Evolutionary conservation across 108 stramenopile species (phyloP).

Genomic region (Pseudonitzschia multiseries): DNA sequence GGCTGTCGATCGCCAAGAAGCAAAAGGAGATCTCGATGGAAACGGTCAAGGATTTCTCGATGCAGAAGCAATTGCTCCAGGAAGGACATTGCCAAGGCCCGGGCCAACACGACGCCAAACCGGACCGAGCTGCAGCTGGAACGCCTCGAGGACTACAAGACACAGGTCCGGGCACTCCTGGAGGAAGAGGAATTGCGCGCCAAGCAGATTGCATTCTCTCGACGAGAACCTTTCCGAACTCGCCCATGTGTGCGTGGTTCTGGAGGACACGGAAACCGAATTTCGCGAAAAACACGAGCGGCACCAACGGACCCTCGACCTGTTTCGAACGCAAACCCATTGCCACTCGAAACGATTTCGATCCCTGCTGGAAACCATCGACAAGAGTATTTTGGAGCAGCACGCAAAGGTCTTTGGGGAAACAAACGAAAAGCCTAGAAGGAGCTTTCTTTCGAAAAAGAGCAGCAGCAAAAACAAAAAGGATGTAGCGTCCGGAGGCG

Average conservation of each 20-base stretch:
- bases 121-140: conserved; percentile 6
- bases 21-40: not conserved
- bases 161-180: conserved; percentile 13
- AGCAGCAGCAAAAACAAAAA: not conserved
- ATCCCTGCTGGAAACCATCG: not conserved
- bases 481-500: too few species aligned
- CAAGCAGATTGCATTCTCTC: not conserved
- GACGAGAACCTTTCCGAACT: not conserved
- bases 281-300: not conserved
- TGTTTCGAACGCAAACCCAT: not conserved
- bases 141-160: conserved; percentile 14
- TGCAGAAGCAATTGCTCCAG: conserved; percentile 25
- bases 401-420: not conserved
- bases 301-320: not conserved
- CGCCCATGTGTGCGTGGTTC: not conserved
- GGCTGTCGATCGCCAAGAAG: not conserved
- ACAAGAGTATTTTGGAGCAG: not conserved
- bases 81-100: conserved; percentile 25
- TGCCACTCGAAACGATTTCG: not conserved
- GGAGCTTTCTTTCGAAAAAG: not conserved
- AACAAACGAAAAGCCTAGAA: not conserved
- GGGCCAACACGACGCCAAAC: conserved; percentile 12
- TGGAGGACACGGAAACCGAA: not conserved
- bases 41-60: conserved; percentile 11
- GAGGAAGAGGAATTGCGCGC: conserved; percentile 13